These are phyloP conservation scores for Wakefieldia striispora DNA, from an alignment of 768 basidiomycete species.

Conservation along the genomic window DNA sequence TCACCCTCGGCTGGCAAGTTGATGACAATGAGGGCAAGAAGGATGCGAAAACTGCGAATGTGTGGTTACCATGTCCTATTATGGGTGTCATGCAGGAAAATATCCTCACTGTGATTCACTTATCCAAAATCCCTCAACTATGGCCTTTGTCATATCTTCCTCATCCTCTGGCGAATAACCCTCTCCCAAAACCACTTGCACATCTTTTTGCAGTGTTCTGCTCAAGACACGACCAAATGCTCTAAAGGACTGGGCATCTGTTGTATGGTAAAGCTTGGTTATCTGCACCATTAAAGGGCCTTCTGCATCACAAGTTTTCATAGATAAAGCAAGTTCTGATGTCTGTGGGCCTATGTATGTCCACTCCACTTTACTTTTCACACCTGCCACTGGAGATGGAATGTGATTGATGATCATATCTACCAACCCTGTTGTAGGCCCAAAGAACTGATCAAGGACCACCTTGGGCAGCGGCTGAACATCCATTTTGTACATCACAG, in stretches of 20 bases:
- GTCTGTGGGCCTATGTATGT: slow-evolving; percentile 90
- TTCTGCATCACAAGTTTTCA: slow-evolving; percentile 79
- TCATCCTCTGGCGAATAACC: slow-evolving; percentile 98
- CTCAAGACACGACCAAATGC: slow-evolving; percentile 94
- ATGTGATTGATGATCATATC: slow-evolving; percentile 91
- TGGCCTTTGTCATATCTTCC: slow-evolving; percentile 91
- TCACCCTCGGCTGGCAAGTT: too few relatives aligned
- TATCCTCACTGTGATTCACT: slow-evolving; percentile 78
- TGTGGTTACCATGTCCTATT: too few relatives aligned
- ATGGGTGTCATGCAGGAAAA: neutral
- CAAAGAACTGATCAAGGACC: slow-evolving; percentile 95
- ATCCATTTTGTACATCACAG: slow-evolving; percentile 98
- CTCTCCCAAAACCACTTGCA: slow-evolving; percentile 92
- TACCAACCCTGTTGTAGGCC: slow-evolving; percentile 82
- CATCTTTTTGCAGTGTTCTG: slow-evolving; percentile 82
- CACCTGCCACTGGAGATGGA: slow-evolving; percentile 70
- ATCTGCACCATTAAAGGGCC: slow-evolving; percentile 93
- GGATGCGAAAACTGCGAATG: too few relatives aligned
- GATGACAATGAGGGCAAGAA: too few relatives aligned
- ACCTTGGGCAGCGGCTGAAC: slow-evolving; percentile 92
- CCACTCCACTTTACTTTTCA: slow-evolving; percentile 67
- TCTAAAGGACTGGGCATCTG: slow-evolving; percentile 94
- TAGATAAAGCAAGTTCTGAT: slow-evolving; percentile 70
- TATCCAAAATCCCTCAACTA: slow-evolving; percentile 87
- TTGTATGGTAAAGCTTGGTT: slow-evolving; percentile 93